phyloP scores from a whole-genome alignment of 2,329 filamentous ascomycete genomes.

The Diaporthe sp. region DNA sequence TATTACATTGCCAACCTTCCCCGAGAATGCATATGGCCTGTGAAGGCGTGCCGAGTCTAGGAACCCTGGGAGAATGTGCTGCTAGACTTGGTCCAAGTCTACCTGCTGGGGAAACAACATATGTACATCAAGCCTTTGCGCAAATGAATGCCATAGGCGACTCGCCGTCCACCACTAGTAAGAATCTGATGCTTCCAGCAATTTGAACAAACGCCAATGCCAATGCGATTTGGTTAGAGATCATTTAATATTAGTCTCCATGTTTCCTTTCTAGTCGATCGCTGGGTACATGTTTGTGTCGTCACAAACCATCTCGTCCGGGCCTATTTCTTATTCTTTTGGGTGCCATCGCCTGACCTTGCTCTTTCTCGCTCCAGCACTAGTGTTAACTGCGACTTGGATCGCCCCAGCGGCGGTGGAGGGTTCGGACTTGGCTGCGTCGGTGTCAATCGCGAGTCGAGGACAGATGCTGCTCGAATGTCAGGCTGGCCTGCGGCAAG shows the following conservation, averaged over 20 bases:
- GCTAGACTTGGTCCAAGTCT: neutral
- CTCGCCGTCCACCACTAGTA: neutral
- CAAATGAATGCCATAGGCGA: neutral
- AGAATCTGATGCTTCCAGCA: neutral
- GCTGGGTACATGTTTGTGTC: neutral
- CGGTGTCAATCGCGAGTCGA: constrained; percentile 58
- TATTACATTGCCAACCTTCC: neutral
- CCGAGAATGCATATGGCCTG: neutral
- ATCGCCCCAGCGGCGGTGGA: constrained; percentile 64
- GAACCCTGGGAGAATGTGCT: neutral
- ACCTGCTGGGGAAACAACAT: neutral
- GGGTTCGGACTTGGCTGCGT: constrained; percentile 61
- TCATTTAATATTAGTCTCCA: neutral
- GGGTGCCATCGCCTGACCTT: constrained; percentile 44
- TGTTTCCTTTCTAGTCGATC: neutral
- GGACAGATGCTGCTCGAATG: constrained; percentile 48
- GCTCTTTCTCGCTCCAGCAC: constrained; percentile 67
- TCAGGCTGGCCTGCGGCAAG: constrained; percentile 41
- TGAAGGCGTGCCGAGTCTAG: constrained; percentile 6
- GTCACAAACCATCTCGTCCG: too few species aligned
- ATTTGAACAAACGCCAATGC: constrained; percentile 5
- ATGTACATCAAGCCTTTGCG: neutral
- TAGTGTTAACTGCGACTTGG: constrained; percentile 71
- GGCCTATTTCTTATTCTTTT: constrained; percentile 10
- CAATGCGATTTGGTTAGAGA: neutral